Evolutionary conservation across 2,329 filamentous ascomycete genomes (phyloP).

Genomic region (Zopfia rhizophila): DNA sequence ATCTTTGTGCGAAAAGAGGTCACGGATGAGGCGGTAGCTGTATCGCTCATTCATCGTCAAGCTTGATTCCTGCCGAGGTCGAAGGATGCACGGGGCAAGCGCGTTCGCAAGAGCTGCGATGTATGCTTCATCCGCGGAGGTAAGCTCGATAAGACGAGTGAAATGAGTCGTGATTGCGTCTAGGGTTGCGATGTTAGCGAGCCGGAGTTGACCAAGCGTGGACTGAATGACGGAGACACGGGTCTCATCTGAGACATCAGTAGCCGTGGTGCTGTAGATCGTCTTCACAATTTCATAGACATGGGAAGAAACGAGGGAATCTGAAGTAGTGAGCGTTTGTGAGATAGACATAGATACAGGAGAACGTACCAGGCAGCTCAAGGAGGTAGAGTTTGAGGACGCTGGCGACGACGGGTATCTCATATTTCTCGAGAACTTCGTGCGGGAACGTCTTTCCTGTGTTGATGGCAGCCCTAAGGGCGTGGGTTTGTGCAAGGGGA

Average conservation of each 20-base stretch:
- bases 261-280: constrained; percentile 88
- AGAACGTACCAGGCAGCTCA: constrained; percentile 83
- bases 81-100: constrained; percentile 86
- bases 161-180: constrained; percentile 99
- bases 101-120: constrained; percentile 76
- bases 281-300: constrained; percentile 99
- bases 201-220: constrained; percentile 90
- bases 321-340: constrained; percentile 58
- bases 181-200: constrained; percentile 98
- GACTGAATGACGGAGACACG: constrained; percentile 93
- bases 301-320: constrained; percentile 97
- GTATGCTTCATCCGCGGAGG: constrained; percentile 92
- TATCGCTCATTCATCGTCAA: constrained; percentile 97
- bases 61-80: constrained; percentile 86
- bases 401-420: constrained; percentile 93
- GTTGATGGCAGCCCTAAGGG: constrained; percentile 84
- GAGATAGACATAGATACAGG: neutral
- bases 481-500: constrained; percentile 83
- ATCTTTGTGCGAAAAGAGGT: constrained; percentile 93
- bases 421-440: constrained; percentile 85
- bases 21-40: constrained; percentile 87
- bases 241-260: constrained; percentile 72
- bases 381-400: constrained; percentile 93
- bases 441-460: constrained; percentile 82
- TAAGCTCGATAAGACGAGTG: constrained; percentile 93